Evolutionary conservation across 805 yeast genomes (phyloP), one percentile per base, ranked within the genome.

Genomic region (Hanseniaspora lindneri): DNA sequence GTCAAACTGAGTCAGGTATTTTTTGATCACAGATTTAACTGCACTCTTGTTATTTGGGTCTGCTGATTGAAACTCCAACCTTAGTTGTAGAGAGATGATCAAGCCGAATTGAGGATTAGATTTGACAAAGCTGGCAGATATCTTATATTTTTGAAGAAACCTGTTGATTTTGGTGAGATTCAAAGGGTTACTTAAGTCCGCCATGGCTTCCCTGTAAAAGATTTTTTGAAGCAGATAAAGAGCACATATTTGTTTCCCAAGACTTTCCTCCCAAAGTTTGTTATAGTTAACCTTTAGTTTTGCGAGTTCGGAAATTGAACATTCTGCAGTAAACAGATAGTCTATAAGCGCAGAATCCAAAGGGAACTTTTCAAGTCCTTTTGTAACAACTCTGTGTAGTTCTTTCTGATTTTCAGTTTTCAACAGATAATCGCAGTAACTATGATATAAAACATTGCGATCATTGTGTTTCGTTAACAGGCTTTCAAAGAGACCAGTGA

Each of bases 161-260:
- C 29, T 32, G 21, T 44, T 36, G 11, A 44, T 44, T n/a, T 35
- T 20, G 14, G 19, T 44, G 7, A 28, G n/a, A 14, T 28, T 36
- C 13, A 28, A 14, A 27, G 34, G 14, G 14, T 27, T 13, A 17
- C 16, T 32, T 14, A 2, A 16, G 14, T 36, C 36, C 24, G 36
- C 11, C 14, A 14, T 10, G 8, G 36, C 36, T 16, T 35, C 39
- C 16, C 29, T 36, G 21, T 35, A 36, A 2, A 35, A 20, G 14
- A 44, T 10, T 24, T 36, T 44, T 36, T 44, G 29, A 16, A 44
- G 8, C 27, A 44, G 21, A n/a, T n/a, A n/a, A n/a, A n/a, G n/a
- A n/a, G n/a, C n/a, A n/a, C n/a, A n/a, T n/a, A n/a, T n/a, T n/a
- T n/a, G n/a, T n/a, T n/a, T n/a, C n/a, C n/a, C n/a, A n/a, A n/a